These are phyloP conservation scores for Talaromyces sp. DNA, from an alignment of 2,329 filamentous ascomycete genomes.

Conservation along the genomic window DNA sequence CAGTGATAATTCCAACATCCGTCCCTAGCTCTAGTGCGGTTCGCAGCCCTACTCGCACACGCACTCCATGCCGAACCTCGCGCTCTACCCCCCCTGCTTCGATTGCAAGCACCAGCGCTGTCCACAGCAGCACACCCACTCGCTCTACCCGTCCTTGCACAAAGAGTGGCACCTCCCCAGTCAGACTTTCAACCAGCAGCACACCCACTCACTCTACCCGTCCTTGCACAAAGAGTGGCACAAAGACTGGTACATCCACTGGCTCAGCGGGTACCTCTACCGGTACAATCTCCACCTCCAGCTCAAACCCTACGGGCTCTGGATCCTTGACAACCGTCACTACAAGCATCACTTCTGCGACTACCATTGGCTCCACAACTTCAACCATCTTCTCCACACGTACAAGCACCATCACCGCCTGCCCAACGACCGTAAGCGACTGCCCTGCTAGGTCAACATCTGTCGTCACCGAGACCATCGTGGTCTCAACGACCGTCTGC, in stretches of 20 bases:
- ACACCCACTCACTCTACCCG: too few species aligned
- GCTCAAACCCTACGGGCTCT: not conserved
- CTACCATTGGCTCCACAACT: slow-evolving; percentile 5
- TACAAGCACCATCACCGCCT: slow-evolving; percentile 13
- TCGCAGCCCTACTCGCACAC: not conserved
- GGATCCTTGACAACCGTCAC: not conserved
- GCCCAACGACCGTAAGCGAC: slow-evolving; percentile 8
- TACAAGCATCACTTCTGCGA: not conserved
- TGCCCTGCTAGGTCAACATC: slow-evolving; percentile 8
- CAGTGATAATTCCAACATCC: not conserved
- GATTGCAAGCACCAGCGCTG: not conserved
- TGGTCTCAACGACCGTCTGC: slow-evolving; percentile 7
- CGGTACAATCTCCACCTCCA: not conserved
- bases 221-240: not conserved
- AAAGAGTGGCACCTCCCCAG: not conserved
- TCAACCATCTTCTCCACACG: slow-evolving; percentile 12
- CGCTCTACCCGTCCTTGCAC: too few species aligned
- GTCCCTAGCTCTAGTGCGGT: not conserved
- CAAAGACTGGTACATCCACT: not conserved
- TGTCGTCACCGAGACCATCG: slow-evolving; percentile 10
- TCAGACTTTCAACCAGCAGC: not conserved
- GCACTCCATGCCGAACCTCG: slow-evolving; percentile 5
- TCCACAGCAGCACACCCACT: not conserved
- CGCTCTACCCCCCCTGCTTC: slow-evolving; percentile 1
- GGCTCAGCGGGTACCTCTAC: not conserved